phyloP scores from a whole-genome alignment of 75 land plant genomes.

The Pinus tabuliformis region DNA sequence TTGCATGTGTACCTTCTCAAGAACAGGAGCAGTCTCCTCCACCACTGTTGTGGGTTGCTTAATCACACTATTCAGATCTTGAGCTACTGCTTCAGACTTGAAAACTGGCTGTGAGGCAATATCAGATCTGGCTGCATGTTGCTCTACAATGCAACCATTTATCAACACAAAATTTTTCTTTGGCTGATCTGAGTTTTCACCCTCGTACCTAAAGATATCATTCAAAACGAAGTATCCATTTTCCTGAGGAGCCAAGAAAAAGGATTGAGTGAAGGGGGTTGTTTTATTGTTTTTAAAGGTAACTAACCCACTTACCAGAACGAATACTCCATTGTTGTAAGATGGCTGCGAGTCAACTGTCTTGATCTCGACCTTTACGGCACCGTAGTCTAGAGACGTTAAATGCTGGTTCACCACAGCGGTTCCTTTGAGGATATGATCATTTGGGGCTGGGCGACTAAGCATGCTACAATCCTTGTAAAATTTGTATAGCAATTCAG shows the following conservation, averaged over 20 bases:
- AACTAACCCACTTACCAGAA: constrained; percentile 29
- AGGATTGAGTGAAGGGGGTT: constrained; percentile 29
- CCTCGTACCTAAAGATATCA: constrained; percentile 35
- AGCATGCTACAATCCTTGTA: constrained; percentile 71
- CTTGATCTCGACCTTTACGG: constrained; percentile 33
- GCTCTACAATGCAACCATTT: background rate
- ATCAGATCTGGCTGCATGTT: background rate
- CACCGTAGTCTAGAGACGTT: background rate
- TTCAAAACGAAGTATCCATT: constrained; percentile 39
- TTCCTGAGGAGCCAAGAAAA: constrained; percentile 42
- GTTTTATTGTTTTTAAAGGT: constrained; percentile 14
- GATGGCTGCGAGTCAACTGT: constrained; percentile 41
- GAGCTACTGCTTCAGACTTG: constrained; percentile 1
- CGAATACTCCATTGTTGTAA: constrained; percentile 26
- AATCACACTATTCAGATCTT: background rate
- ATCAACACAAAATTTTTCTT: background rate
- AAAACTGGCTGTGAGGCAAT: background rate
- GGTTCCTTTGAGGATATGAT: constrained; percentile 52
- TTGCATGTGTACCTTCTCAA: constrained; percentile 6
- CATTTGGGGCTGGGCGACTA: constrained; percentile 49
- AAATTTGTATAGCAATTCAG: constrained; percentile 59
- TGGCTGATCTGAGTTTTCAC: constrained; percentile 12
- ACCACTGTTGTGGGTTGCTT: background rate
- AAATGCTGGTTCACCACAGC: constrained; percentile 22
- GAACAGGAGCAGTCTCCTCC: background rate